These are phyloP conservation scores for Penicillium egyptiacum DNA, from an alignment of 495 filamentous ascomycete genomes.

Conservation along the genomic window DNA sequence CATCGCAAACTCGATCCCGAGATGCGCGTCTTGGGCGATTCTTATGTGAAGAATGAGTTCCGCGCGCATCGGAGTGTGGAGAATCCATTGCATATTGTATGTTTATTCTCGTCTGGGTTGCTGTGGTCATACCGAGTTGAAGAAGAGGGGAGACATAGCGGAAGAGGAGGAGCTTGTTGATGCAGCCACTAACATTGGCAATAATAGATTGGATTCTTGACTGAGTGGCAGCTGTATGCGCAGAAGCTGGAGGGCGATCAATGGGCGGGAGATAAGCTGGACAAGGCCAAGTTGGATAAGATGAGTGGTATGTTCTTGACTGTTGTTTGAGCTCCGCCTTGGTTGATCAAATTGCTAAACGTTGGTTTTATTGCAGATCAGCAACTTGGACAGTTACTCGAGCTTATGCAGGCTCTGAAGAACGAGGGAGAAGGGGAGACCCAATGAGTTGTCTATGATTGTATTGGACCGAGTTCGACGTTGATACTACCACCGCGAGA, in stretches of 20 bases:
- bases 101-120: slow-evolving; percentile 18
- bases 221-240: slow-evolving; percentile 94
- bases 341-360: slow-evolving; percentile 14
- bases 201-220: slow-evolving; percentile 83
- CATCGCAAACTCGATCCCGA: slow-evolving; percentile 76
- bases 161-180: not conserved
- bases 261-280: slow-evolving; percentile 78
- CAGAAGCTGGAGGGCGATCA: slow-evolving; percentile 83
- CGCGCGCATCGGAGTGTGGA: slow-evolving; percentile 76
- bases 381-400: slow-evolving; percentile 89
- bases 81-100: slow-evolving; percentile 88
- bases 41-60: slow-evolving; percentile 91
- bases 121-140: not conserved
- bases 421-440: slow-evolving; percentile 21
- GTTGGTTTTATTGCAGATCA: slow-evolving; percentile 60
- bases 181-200: slow-evolving; percentile 15
- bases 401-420: slow-evolving; percentile 85
- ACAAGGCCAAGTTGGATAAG: slow-evolving; percentile 77
- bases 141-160: not conserved
- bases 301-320: slow-evolving; percentile 80
- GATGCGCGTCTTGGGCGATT: slow-evolving; percentile 80
- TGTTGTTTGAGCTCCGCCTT: slow-evolving; percentile 2
- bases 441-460: slow-evolving; percentile 11
- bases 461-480: not conserved
- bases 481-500: not conserved